A percentile compares a stretch with the other conserved stretches of the same genome.
Evolutionary conservation across 495 filamentous ascomycete genomes (phyloP).

Genomic region (Lepraria neglecta): DNA sequence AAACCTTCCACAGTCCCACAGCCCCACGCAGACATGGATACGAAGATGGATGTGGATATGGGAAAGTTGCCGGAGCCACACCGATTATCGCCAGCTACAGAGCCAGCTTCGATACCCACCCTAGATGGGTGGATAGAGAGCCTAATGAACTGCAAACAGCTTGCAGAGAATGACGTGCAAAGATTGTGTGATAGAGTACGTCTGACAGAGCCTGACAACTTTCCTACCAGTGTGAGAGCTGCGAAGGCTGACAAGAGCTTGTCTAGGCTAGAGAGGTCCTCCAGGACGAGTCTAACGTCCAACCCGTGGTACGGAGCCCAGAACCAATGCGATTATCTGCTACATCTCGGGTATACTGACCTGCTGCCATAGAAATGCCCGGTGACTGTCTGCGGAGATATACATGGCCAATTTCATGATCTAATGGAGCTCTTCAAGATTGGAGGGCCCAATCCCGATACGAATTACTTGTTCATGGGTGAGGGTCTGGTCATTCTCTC

Average conservation of each 20-base stretch:
- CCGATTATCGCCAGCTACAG: constrained; percentile 61
- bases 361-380: constrained; percentile 68
- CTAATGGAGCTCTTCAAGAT: constrained; percentile 94
- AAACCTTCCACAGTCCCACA: background rate
- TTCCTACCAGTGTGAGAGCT: background rate
- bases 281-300: constrained; percentile 95
- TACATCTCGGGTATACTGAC: constrained; percentile 26
- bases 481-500: constrained; percentile 29
- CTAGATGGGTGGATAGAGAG: constrained; percentile 98
- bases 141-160: constrained; percentile 97
- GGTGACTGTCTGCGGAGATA: constrained; percentile 88
- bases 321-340: background rate
- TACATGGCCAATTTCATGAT: constrained; percentile 90
- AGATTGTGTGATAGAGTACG: constrained; percentile 94
- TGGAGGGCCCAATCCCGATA: constrained; percentile 84
- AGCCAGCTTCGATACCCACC: constrained; percentile 84
- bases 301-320: constrained; percentile 75
- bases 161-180: constrained; percentile 90
- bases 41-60: constrained; percentile 89
- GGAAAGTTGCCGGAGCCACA: constrained; percentile 79
- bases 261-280: constrained; percentile 86
- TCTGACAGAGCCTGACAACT: constrained; percentile 15
- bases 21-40: constrained; percentile 62
- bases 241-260: constrained; percentile 25
- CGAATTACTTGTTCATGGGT: constrained; percentile 97